Evolutionary conservation across 345 rosid species (phyloP), one percentile per base, ranked within the genome.

Genomic region (Reutealis trisperma): DNA sequence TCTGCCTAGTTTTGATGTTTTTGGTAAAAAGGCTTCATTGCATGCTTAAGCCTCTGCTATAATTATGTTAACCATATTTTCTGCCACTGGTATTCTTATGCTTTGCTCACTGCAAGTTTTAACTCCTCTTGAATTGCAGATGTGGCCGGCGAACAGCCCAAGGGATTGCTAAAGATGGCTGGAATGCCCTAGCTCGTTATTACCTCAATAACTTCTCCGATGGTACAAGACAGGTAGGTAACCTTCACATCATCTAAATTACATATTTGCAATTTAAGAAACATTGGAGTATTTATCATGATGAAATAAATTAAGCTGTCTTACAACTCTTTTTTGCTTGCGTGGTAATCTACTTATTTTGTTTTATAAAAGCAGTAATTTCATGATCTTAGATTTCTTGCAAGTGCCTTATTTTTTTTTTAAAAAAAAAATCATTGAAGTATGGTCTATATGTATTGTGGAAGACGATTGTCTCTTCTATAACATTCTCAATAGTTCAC

Each of bases 141-240:
- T 88, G 32, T 85, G 98, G 99, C 76, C 89, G 90, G 84, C 91
- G 98, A 76, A 92, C 98, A 49, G 71, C 87, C 75, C 94, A 92
- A 75, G 99, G 99, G 63, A 91, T 96, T 65, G 58, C 87, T 70
- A 92, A 96, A 18, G 99, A 96, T 71, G 91, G 96, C n/a, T 77
- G 79, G 83, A 92, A 94, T 82, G 84, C 99, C 70, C 94, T 96
- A 65, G 79, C 73, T 60, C 99, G 99, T 74, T 96, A 96, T 83
- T 96, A 96, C 79, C 86, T 96, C 77, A 96, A 96, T 82, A 96
- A 96, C 84, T 96, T 96, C 79, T 80, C 82, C 37, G 99, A 96
- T 81, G 99, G 99, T 85, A 93, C 87, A 63, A 96, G 86, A 84
- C 99, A 93, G 97, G 99, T 92, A 49, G 49, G 60, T 57, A 47